These are phyloP conservation scores for Dacryopinax primogenitus DNA, from an alignment of 768 basidiomycete genomes.

Conservation along the genomic window DNA sequence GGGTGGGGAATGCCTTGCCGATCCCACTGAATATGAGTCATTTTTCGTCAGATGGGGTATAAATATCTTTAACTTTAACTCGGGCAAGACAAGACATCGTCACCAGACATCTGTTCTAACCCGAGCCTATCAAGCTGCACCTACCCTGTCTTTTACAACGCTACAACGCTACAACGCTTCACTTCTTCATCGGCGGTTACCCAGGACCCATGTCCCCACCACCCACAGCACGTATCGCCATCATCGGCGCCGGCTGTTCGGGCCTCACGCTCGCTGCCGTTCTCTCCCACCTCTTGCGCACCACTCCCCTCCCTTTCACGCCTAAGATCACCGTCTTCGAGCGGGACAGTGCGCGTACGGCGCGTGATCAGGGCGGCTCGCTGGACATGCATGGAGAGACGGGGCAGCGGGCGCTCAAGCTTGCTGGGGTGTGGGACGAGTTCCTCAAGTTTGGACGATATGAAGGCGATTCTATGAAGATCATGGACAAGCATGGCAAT, in stretches of 20 bases:
- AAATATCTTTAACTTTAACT: too few relatives aligned
- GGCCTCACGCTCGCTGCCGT: slow-evolving; percentile 24
- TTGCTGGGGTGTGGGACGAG: slow-evolving; percentile 19
- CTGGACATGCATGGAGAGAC: slow-evolving; percentile 24
- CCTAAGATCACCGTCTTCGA: slow-evolving; percentile 19
- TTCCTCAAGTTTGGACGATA: slow-evolving; percentile 18
- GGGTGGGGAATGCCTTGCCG: too few relatives aligned
- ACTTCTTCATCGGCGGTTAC: neutral
- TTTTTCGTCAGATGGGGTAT: too few relatives aligned
- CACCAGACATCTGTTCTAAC: too few relatives aligned
- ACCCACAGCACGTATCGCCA: slow-evolving; percentile 13
- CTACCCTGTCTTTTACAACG: too few relatives aligned
- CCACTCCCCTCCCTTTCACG: neutral
- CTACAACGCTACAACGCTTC: neutral
- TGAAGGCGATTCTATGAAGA: slow-evolving; percentile 20
- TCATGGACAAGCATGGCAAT: slow-evolving; percentile 15
- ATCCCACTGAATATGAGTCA: too few relatives aligned
- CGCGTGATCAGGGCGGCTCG: slow-evolving; percentile 21
- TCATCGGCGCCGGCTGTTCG: slow-evolving; percentile 24
- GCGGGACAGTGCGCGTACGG: slow-evolving; percentile 15
- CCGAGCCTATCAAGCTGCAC: too few relatives aligned
- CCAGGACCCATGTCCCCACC: neutral
- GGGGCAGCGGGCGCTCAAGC: slow-evolving; percentile 20
- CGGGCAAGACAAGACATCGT: too few relatives aligned
- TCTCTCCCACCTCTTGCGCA: slow-evolving; percentile 20